Evolutionary conservation across 805 yeast species (phyloP), one percentile per base, ranked within the genome.

Genomic region (Starmerella bombi): DNA sequence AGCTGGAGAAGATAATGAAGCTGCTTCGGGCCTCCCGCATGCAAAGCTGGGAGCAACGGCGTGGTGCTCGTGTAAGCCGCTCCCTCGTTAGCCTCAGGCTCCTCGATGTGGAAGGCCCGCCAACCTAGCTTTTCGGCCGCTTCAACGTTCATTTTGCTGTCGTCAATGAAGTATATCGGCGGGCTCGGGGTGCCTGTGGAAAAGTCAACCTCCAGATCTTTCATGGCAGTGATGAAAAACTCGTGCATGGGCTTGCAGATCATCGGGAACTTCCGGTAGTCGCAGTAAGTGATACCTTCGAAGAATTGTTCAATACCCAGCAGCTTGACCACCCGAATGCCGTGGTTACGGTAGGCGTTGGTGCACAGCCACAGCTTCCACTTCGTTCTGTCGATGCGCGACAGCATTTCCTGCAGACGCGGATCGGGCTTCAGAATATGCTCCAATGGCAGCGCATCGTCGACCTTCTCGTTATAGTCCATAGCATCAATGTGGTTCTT

Each of bases 221-320:
- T 43, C 60, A 83, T 66, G 25, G 63, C 65, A 43, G 66, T 70
- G 28, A 71, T 68, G 55, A 77, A 88, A 52, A 77, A 75, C 40
- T 62, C 66, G 16, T 66, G 62, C 75, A 81, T 82, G n/a, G 98
- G 98, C 62, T 88, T 88, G 63, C 97, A 91, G 25, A 78, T 62
- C 43, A 88, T 67, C 41, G 73, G 75, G 37, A 65, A 54, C 36
- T 74, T 65, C 12, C 57, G 49, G 57, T 91, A 91, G 62, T 91
- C 93, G 62, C 98, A 91, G 60, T 65, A 88, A 1, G 96, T 84
- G 50, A 91, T 69, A 0, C 98, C 98, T 50, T 88, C 97, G 57
- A 91, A 86, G 40, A 84, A 57, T 57, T 86, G 95, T n/a, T 88
- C 96, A 22, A 88, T 59, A 2, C 95, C 96, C 36, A 88, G 64